These are phyloP conservation scores for Syzygium aromaticum DNA, from an alignment of 345 rosid genomes.

Conservation along the genomic window DNA sequence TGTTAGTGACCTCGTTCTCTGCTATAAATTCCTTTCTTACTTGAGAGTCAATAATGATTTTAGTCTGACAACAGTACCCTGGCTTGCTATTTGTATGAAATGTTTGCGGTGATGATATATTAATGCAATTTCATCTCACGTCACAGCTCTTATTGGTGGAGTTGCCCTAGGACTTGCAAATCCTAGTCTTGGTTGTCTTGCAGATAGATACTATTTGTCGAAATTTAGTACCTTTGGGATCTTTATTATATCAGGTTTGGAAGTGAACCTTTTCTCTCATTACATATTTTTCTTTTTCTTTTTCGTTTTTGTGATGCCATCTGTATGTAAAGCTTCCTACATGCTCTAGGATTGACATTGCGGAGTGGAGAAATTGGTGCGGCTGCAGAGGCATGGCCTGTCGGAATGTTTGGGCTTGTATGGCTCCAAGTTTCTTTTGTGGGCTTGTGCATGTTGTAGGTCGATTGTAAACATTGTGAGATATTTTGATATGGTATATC, in stretches of 20 bases:
- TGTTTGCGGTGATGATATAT: not conserved
- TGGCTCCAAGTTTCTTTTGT: constrained; percentile 34
- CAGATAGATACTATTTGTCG: constrained; percentile 60
- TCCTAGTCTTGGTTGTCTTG: constrained; percentile 81
- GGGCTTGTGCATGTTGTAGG: constrained; percentile 29
- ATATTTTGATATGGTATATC: not conserved
- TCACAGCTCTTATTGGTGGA: constrained; percentile 75
- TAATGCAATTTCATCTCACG: constrained; percentile 8
- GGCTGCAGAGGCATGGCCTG: constrained; percentile 83
- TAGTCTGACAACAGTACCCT: not conserved
- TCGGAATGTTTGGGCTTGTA: constrained; percentile 89
- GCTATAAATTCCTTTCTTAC: not conserved
- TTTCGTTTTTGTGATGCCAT: not conserved
- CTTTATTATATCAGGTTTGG: constrained; percentile 72
- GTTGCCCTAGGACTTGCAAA: constrained; percentile 76
- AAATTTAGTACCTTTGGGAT: constrained; percentile 71
- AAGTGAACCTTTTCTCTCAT: not conserved
- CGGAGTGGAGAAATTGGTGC: constrained; percentile 69
- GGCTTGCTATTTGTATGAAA: not conserved
- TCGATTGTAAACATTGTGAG: constrained; percentile 2
- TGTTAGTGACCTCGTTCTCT: not conserved
- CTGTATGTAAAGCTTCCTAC: not conserved
- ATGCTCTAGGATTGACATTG: constrained; percentile 68
- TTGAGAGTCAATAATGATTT: not conserved
- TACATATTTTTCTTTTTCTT: not conserved